These are phyloP conservation scores for Mycena capillaripes DNA, from an alignment of 768 basidiomycete genomes.

Conservation along the genomic window DNA sequence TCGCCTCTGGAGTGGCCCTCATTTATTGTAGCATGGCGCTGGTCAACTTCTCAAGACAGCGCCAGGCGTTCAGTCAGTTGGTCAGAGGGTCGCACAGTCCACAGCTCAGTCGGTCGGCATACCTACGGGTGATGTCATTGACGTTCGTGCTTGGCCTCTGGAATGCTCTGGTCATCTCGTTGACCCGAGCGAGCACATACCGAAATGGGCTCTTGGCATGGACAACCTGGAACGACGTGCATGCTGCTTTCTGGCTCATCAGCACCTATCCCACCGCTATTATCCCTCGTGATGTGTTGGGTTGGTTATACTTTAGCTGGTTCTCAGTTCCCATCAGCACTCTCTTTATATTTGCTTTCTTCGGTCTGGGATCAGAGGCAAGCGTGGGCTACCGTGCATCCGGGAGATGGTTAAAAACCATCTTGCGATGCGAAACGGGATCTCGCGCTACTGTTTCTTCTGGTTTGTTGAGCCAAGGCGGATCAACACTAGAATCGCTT, in stretches of 20 bases:
- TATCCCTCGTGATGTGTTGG: background rate
- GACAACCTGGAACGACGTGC: conserved; percentile 18
- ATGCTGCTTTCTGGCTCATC: conserved; percentile 13
- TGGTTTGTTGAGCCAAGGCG: no score
- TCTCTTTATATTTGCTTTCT: conserved; percentile 16
- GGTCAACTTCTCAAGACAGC: background rate
- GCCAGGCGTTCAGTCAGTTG: background rate
- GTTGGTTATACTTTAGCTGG: conserved; percentile 17
- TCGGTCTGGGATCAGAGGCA: conserved; percentile 4
- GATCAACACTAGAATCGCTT: no score
- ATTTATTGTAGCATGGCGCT: background rate
- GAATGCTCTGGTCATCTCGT: background rate
- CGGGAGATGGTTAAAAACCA: background rate
- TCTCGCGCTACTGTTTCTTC: no score
- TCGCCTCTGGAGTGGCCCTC: background rate
- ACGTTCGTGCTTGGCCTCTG: conserved; percentile 3
- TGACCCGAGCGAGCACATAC: background rate
- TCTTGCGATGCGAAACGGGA: background rate
- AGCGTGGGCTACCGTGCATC: background rate
- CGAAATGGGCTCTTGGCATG: conserved; percentile 4
- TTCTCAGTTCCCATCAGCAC: conserved; percentile 6
- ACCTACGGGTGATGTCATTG: background rate
- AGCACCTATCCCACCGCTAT: background rate
- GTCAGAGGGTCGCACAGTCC: background rate
- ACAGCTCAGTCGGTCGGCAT: background rate